Conservation (phyloP, 2,329 filamentous ascomycete genomes). For the Colletotrichum falcatum region DNA sequence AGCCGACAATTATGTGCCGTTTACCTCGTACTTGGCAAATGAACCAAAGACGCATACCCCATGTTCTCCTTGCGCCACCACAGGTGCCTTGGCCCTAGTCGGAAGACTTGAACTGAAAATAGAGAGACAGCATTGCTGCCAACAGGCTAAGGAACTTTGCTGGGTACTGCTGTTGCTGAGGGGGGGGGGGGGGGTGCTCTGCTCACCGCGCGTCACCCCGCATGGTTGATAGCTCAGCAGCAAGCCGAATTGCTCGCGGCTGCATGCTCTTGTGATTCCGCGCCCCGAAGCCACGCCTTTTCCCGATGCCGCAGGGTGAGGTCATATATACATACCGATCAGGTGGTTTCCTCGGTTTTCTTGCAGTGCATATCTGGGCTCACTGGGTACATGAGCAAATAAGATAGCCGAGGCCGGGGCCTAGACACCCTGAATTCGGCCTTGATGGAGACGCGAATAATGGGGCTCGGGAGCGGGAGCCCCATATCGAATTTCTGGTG, state of each 20-base stretch:
- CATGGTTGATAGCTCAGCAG: slow-evolving; percentile 24
- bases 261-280: slow-evolving; percentile 16
- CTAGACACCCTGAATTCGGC: slow-evolving; percentile 6
- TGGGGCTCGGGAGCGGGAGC: slow-evolving; percentile 5
- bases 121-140: background rate
- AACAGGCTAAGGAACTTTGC: background rate
- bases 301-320: slow-evolving; percentile 24
- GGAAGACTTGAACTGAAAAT: background rate
- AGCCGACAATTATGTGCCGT: slow-evolving; percentile 1
- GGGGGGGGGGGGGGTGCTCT: background rate
- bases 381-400: background rate
- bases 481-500: slow-evolving; percentile 12
- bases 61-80: background rate
- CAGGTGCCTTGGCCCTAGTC: background rate
- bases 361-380: background rate
- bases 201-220: slow-evolving; percentile 23
- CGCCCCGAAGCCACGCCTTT: background rate
- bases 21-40: background rate
- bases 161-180: slow-evolving; percentile 7
- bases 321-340: no score
- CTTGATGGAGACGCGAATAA: slow-evolving; percentile 23
- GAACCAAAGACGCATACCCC: background rate
- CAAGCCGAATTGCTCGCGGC: background rate
- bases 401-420: background rate
- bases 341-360: slow-evolving; percentile 22